Evolutionary conservation across 805 yeast species (phyloP), one percentile per base, ranked within the genome.

Genomic region (Cyberlindnera subsufficiens): DNA sequence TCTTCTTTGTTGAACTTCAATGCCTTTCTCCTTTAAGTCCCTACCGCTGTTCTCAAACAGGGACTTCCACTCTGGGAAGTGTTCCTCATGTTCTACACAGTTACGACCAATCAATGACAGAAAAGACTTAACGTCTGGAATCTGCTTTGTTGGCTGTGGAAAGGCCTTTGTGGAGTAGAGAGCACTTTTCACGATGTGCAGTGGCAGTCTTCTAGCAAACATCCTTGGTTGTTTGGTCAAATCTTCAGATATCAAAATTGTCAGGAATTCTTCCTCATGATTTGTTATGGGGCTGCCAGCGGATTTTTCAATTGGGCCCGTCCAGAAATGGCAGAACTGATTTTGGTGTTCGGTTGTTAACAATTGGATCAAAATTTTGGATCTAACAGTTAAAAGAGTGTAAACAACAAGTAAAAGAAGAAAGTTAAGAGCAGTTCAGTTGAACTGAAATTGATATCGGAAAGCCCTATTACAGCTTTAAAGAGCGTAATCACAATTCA

Each of bases 31-130:
- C 60, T 86, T 88, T 75, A 91, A 66, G 18, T 68, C 66, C 40
- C 60, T 54, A 3, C 87, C 72, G 18, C 72, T 57, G 47, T 80
- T 70, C 25, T 60, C 61, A 66, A 87, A 81, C 44, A 91, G 74
- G 50, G 76, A 72, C 10, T 77, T 71, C 90, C 90, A 84, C 32
- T 66, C 64, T 52, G 84, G 93, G 50, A 88, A 82, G 9, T 70
- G 58, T 35, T 82, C 95, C 5, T 69, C 66, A 53, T 81, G 80
- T 58, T 89, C 96, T 19, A 66, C 53, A 49, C 80, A 68, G 46
- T 78, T 75, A 50, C 96, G 79, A 3, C 98, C 98, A 43, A 91
- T 88, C 53, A 73, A 75, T n/a, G 61, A 65, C 42, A 91, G 71
- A 56, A 91, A 91, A 0, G 89, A 68, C 45, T 74, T 67, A 33